Evolutionary conservation across 83 land plant species (phyloP).

Genomic region (Diphasiastrum complanatum): DNA sequence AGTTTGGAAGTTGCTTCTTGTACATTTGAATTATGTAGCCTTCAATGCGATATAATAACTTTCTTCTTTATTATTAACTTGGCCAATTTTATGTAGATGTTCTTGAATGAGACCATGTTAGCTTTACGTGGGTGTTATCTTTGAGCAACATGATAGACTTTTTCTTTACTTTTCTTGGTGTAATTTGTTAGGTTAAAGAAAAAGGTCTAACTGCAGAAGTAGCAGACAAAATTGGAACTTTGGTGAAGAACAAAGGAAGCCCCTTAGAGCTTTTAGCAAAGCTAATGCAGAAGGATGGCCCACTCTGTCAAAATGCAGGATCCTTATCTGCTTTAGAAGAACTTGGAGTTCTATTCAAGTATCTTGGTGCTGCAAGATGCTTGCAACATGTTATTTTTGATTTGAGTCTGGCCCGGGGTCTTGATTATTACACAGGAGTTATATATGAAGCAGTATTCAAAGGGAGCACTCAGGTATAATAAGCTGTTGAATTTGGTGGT

Average conservation of each 20-base stretch:
- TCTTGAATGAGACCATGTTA: no score
- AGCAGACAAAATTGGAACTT: slow-evolving; percentile 64
- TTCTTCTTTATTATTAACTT: no score
- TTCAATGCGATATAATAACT: no score
- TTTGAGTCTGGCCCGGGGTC: slow-evolving; percentile 86
- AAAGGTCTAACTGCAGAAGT: slow-evolving; percentile 66
- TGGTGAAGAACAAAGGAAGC: slow-evolving; percentile 53
- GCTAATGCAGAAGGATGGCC: slow-evolving; percentile 42
- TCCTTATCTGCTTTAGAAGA: slow-evolving; percentile 57
- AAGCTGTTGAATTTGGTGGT: neutral
- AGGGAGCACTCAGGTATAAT: slow-evolving; percentile 55
- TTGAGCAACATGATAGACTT: neutral
- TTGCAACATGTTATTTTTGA: slow-evolving; percentile 64
- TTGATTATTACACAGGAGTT: slow-evolving; percentile 89
- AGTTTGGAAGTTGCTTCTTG: no score
- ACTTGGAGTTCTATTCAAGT: slow-evolving; percentile 51
- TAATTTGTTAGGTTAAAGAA: slow-evolving; percentile 61
- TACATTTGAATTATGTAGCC: no score
- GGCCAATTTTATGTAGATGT: no score
- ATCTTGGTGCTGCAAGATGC: slow-evolving; percentile 50
- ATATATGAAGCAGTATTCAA: slow-evolving; percentile 84
- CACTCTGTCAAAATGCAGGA: slow-evolving; percentile 37
- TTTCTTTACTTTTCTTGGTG: neutral
- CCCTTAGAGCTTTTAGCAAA: slow-evolving; percentile 54
- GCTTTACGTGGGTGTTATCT: neutral